These are phyloP conservation scores for Umbelopsis sp. DNA, from an alignment of 192 early-diverging fungal species.

Conservation along the genomic window DNA sequence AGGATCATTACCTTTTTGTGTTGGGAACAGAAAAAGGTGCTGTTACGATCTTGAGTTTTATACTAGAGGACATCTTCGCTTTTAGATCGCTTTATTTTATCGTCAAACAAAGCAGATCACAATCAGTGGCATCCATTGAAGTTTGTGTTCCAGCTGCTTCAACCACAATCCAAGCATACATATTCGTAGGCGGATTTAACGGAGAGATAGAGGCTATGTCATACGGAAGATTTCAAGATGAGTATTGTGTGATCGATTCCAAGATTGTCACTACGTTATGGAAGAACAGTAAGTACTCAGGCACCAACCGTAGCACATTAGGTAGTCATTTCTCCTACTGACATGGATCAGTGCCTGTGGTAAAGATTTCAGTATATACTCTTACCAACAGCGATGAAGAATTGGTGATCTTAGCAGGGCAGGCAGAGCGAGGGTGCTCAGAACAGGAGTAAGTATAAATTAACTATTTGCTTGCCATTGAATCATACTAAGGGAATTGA, in stretches of 20 bases:
- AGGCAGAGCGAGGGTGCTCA: background rate
- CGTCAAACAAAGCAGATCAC: background rate
- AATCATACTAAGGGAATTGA: background rate
- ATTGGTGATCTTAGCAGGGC: background rate
- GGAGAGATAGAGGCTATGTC: constrained; percentile 6
- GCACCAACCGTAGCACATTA: background rate
- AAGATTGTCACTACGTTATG: constrained; percentile 6
- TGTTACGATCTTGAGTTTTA: no score
- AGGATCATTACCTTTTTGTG: no score
- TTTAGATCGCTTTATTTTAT: no score
- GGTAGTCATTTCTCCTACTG: background rate
- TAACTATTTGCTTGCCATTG: background rate
- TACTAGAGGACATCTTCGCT: no score
- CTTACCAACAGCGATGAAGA: background rate
- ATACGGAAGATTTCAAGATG: background rate
- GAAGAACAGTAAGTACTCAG: constrained; percentile 9
- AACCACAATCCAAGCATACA: background rate
- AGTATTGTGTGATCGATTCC: background rate
- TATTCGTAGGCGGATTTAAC: background rate
- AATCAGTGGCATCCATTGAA: background rate
- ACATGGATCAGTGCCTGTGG: background rate
- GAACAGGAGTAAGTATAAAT: background rate
- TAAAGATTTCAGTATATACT: background rate
- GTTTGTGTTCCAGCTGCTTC: background rate
- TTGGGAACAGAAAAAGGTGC: no score